Percentiles rank a stretch among this genome's conserved stretches.
Evolutionary conservation across 108 stramenopile genomes (phyloP).

Genomic region (Conticribra guillardii): DNA sequence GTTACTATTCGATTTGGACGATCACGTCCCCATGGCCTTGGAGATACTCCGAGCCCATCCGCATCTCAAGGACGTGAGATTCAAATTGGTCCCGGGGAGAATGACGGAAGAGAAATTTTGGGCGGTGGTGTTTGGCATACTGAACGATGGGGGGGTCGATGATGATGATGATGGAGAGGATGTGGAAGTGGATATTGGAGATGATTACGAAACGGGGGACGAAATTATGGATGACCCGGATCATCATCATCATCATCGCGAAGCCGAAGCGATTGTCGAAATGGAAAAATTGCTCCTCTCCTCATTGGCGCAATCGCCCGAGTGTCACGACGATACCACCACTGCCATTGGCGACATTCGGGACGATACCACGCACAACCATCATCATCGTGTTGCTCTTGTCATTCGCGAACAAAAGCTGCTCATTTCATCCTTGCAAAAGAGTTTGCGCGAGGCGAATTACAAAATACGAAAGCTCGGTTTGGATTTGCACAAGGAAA

Average conservation of each 20-base stretch:
- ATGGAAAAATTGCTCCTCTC: too few species aligned
- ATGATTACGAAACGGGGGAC: constrained; percentile 29
- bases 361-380: constrained; percentile 1
- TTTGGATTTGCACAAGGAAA: constrained; percentile 48
- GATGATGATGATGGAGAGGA: constrained; percentile 25
- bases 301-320: too few species aligned
- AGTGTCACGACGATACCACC: too few species aligned
- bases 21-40: constrained; percentile 33
- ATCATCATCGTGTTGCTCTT: background rate
- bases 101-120: constrained; percentile 47
- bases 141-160: constrained; percentile 33
- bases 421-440: constrained; percentile 31
- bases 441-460: constrained; percentile 43
- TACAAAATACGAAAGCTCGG: constrained; percentile 40
- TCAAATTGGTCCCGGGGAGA: constrained; percentile 44
- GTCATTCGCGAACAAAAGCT: constrained; percentile 14
- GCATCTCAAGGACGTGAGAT: constrained; percentile 43
- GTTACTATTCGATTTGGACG: constrained; percentile 41
- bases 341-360: too few species aligned
- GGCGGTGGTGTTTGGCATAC: constrained; percentile 37
- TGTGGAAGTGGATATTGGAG: constrained; percentile 14
- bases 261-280: too few species aligned
- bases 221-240: background rate
- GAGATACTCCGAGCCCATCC: constrained; percentile 39
- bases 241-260: background rate